Base-by-base conservation (phyloP, 345 rosid genomes). In the Schrenkiella parvula region DNA sequence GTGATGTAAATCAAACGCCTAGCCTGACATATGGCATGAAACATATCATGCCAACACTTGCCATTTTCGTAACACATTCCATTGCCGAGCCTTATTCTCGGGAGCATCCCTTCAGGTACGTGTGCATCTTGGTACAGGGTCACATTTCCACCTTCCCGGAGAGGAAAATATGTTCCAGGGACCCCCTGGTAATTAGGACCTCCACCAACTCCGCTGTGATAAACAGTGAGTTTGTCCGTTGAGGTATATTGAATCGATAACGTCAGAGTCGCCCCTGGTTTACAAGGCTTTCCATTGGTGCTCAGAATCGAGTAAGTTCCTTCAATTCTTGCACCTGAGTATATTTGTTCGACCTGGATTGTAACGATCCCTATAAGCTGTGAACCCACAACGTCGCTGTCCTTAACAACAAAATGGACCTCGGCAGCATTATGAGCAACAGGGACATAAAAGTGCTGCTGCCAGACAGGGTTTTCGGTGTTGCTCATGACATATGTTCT, bases 71-170 rank as follows among this genome's bases (percentile, higher is more conserved):
- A 91, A 80, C 68, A 47, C 84, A 83, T 75, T 59, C 91, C 95
- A 3, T 68, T 46, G 65, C 86, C 95, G 32, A 93, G 96, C 70
- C 34, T 73, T 55, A 88, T 19, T 22, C 52, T 68, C 15, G 96
- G 96, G 76, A 93, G 97, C 13, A 59, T 81, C 31, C 96, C 95
- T 70, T 93, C 88, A 19, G 95, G 89, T 64, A 91, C 97, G 77
- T 93, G 90, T 21, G 97, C 97, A 79, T 93, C 98, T 83, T 93
- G 98, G 79, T 93, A 93, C 76, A 91, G 88, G 50, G 91, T 89
- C 61, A 93, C 92, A 5, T 31, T 81, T 47, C 92, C 95, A 47
- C 96, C 91, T 83, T 85, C 83, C 76, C 97, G 81, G 56, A 91
- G 92, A 11, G 98, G 98, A 76, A 91, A 93, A 79, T 93, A 93